These are phyloP conservation scores for Rubus parviflorus DNA, from an alignment of 306 rosid species.

Conservation along the genomic window DNA sequence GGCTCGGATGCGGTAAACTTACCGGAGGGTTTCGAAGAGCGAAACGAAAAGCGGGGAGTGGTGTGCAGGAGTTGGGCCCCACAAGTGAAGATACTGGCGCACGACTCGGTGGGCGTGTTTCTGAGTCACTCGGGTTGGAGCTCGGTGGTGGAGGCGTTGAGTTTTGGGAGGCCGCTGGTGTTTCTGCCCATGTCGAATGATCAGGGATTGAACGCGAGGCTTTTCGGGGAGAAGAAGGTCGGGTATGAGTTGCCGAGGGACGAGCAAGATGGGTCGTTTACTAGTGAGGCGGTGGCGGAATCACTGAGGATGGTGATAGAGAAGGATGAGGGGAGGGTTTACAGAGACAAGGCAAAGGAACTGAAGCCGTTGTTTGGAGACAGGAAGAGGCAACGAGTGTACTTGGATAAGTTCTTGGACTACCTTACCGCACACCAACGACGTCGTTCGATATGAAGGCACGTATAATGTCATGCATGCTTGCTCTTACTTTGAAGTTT, in stretches of 20 bases:
- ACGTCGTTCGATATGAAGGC: not conserved
- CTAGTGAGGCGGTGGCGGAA: conserved; percentile 30
- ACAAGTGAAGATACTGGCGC: conserved; percentile 40
- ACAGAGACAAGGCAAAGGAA: conserved; percentile 35
- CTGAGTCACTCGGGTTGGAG: conserved; percentile 56
- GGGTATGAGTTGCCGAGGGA: conserved; percentile 34
- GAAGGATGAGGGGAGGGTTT: conserved; percentile 34
- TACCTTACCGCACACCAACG: conserved; percentile 7
- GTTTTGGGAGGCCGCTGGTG: conserved; percentile 26
- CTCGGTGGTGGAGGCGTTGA: conserved; percentile 35
- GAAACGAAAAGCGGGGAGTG: conserved; percentile 35
- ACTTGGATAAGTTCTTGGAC: conserved; percentile 21
- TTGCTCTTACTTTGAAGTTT: too few relatives aligned
- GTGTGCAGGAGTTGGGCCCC: conserved; percentile 47
- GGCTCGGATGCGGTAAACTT: conserved; percentile 25
- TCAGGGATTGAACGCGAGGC: conserved; percentile 31
- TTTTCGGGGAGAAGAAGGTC: conserved; percentile 41
- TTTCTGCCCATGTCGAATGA: conserved; percentile 30
- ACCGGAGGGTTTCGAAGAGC: conserved; percentile 50
- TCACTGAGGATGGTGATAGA: conserved; percentile 31
- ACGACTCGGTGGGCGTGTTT: conserved; percentile 39
- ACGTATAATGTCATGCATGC: too few relatives aligned
- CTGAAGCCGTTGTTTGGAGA: conserved; percentile 30
- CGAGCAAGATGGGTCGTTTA: conserved; percentile 39
- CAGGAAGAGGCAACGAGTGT: not conserved